phyloP scores from a whole-genome alignment of 495 filamentous ascomycete genomes.

The Oleoguttula mirabilis region DNA sequence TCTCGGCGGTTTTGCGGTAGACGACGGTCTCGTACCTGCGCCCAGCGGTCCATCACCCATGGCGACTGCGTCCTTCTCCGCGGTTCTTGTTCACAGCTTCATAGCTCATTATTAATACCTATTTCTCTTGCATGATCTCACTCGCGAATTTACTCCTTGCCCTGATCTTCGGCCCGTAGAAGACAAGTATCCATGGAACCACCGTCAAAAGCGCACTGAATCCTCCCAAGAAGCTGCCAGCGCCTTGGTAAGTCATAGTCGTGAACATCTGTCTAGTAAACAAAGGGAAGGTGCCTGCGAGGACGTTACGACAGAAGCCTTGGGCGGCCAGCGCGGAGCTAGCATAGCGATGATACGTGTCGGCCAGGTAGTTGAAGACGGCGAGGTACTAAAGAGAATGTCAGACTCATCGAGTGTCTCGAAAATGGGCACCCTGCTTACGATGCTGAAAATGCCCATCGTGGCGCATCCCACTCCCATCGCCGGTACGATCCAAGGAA shows the following conservation, averaged over 20 bases:
- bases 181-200: conserved; percentile 77
- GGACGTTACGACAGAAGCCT: conserved; percentile 69
- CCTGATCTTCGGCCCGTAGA: conserved; percentile 69
- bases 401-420: too few relatives aligned
- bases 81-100: too few relatives aligned
- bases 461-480: conserved; percentile 61
- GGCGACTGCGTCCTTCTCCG: too few relatives aligned
- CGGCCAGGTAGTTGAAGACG: conserved; percentile 90
- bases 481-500: conserved; percentile 68
- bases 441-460: conserved; percentile 77
- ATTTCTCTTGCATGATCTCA: conserved; percentile 28
- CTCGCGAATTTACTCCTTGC: conserved; percentile 64
- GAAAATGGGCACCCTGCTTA: too few relatives aligned
- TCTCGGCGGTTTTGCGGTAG: too few relatives aligned
- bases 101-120: too few relatives aligned
- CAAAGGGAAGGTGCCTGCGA: conserved; percentile 74
- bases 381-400: too few relatives aligned
- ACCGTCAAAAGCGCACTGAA: conserved; percentile 58
- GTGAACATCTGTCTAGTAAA: conserved; percentile 60
- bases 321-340: conserved; percentile 83
- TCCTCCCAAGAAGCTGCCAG: conserved; percentile 62
- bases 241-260: conserved; percentile 58
- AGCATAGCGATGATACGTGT: conserved; percentile 74
- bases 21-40: too few relatives aligned
- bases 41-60: too few relatives aligned